These are phyloP conservation scores for Datura wrightii DNA, from an alignment of 257 asterid species.

Conservation along the genomic window DNA sequence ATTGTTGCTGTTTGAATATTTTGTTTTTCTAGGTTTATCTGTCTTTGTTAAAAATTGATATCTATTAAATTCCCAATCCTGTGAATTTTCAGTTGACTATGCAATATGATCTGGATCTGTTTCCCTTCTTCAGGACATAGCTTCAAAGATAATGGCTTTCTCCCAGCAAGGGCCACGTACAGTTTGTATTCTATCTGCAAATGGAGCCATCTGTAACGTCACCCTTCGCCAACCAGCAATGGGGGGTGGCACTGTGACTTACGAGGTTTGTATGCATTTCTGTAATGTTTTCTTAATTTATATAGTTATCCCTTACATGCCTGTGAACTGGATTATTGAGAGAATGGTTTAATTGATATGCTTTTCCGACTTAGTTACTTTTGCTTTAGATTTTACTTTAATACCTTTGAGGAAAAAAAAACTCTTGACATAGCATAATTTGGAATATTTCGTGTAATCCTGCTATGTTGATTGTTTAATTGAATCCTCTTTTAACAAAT, in stretches of 20 bases:
- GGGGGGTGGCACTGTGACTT: constrained; percentile 79
- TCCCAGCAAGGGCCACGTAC: constrained; percentile 97
- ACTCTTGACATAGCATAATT: not conserved
- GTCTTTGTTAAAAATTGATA: not conserved
- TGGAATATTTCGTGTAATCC: not conserved
- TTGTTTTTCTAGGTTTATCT: constrained; percentile 11
- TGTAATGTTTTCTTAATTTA: not conserved
- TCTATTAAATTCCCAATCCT: not conserved
- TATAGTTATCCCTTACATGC: not conserved
- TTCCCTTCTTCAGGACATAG: constrained; percentile 68
- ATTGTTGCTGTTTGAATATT: not conserved
- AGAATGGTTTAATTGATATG: not conserved
- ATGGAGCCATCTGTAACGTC: constrained; percentile 86
- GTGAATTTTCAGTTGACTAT: constrained; percentile 7
- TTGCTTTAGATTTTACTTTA: not conserved
- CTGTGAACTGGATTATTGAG: constrained; percentile 8
- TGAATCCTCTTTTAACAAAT: not conserved
- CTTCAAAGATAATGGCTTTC: constrained; percentile 77
- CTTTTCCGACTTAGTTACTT: not conserved
- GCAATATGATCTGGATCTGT: not conserved
- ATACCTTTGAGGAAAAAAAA: not conserved
- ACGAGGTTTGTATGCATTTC: constrained; percentile 64
- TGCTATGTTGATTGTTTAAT: not conserved
- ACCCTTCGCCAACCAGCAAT: constrained; percentile 85
- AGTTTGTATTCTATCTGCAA: constrained; percentile 87